Base-by-base conservation (phyloP, 805 yeast species). In the Torulaspora indica region DNA sequence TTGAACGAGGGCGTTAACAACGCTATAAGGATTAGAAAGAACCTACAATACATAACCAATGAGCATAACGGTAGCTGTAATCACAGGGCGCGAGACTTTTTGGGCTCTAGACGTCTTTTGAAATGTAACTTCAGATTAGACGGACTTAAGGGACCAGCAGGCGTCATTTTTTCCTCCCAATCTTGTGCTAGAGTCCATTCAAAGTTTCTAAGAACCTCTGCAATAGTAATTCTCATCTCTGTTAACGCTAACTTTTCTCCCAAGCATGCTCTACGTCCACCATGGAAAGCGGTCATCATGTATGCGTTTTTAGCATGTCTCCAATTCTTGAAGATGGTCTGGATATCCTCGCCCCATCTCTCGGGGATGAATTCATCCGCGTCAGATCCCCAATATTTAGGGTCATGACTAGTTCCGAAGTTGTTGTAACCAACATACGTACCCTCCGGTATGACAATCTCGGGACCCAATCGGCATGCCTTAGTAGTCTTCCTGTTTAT, bases 111-210 rank as follows among this genome's bases (percentile, higher is more conserved):
- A 28, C 47, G 43, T 17, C 29, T 42, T 28, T 50, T 36, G 34
- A 67, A 58, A 8, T 45, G 40, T 15, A 70, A 42, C 35, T 58
- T 56, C 24, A 77, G 55, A 48, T 61, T 60, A 8, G 66, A 46
- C 0, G 84, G 83, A 46, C 75, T 66, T 15, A 78, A 63, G 1
- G 83, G 83, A 0, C 84, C 84, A 2, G 78, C 79, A 1, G 80
- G 75, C 3, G 83, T 78, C 40, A 78, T 42, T 51, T 58, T 68
- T 12, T 75, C 79, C 3, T 53, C 47, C 82, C 82, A 78, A 2
- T 48, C 49, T 0, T 72, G 65, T 29, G 71, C 73, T 32, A 75
- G 43, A 1, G 43, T 22, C 37, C 78, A 45, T 17, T 63, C 57
- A 48, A 64, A 78, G 1, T 58, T 53, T 22, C 48, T 56, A 10